Conservation (phyloP, 192 early-diverging fungal species). For the Rhizophagus prolifer region DNA sequence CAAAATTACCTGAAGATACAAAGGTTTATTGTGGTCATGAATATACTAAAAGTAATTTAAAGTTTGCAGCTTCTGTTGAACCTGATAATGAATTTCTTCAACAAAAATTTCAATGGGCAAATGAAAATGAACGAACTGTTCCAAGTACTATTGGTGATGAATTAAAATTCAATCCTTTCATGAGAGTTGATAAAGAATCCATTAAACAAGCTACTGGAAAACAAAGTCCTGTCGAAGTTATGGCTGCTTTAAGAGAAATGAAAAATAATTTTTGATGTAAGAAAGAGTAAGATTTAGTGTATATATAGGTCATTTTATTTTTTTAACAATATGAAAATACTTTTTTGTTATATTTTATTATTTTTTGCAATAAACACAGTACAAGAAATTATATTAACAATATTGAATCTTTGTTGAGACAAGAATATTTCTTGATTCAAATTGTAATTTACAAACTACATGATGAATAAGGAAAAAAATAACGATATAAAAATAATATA, state of each 20-base stretch:
- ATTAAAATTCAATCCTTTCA: constrained; percentile 82
- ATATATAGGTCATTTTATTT: too few species aligned
- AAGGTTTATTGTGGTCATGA: constrained; percentile 93
- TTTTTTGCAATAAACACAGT: too few species aligned
- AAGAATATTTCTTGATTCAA: too few species aligned
- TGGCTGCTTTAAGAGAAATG: constrained; percentile 73
- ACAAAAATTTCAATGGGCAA: constrained; percentile 65
- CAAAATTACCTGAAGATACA: constrained; percentile 72
- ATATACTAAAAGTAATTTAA: constrained; percentile 74
- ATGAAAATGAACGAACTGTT: constrained; percentile 55
- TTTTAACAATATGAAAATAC: too few species aligned
- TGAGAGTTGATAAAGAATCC: constrained; percentile 70
- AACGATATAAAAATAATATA: too few species aligned
- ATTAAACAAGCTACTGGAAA: constrained; percentile 58
- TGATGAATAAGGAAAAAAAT: too few species aligned
- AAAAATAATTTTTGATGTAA: constrained; percentile 64
- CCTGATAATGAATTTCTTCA: constrained; percentile 68
- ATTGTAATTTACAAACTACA: too few species aligned
- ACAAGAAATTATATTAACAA: too few species aligned
- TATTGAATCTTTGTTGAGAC: too few species aligned
- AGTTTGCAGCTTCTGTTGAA: constrained; percentile 81
- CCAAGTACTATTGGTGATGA: constrained; percentile 93
- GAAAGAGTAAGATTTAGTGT: too few species aligned
- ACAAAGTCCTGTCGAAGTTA: constrained; percentile 69
- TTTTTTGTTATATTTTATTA: too few species aligned